Conservation (phyloP, 2,329 filamentous ascomycete genomes). For the Iodosphaeria phyllophila region DNA sequence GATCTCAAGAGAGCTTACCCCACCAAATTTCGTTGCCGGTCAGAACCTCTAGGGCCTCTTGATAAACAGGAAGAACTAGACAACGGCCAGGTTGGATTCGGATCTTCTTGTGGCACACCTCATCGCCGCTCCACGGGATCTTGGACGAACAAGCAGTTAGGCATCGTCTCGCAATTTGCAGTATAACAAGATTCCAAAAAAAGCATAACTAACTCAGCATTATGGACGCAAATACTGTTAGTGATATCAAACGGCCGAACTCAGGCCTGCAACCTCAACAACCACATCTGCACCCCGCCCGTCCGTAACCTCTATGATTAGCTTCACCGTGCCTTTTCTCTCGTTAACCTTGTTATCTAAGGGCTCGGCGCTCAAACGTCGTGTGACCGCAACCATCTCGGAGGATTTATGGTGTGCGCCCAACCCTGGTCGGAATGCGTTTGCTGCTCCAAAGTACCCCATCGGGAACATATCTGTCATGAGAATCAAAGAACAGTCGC, state of each 20-base stretch:
- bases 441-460: conserved; percentile 66
- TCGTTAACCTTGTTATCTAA: conserved; percentile 62
- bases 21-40: no score
- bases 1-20: no score
- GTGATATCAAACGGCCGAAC: conserved; percentile 58
- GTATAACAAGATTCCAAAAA: background rate
- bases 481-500: conserved; percentile 57
- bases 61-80: conserved; percentile 28
- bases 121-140: conserved; percentile 25
- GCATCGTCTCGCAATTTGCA: no score
- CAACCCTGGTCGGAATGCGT: conserved; percentile 53
- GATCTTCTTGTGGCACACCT: conserved; percentile 42
- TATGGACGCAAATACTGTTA: conserved; percentile 60
- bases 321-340: conserved; percentile 41
- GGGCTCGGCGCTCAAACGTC: conserved; percentile 70
- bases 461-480: conserved; percentile 92
- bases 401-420: conserved; percentile 37
- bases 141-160: conserved; percentile 17
- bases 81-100: conserved; percentile 60
- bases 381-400: conserved; percentile 60
- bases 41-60: conserved; percentile 3
- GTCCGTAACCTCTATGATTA: conserved; percentile 56
- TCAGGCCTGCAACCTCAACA: conserved; percentile 59
- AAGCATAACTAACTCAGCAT: conserved; percentile 36
- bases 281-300: conserved; percentile 74